phyloP scores from a whole-genome alignment of 495 filamentous ascomycete species.

The Alectoria sarmentosa region DNA sequence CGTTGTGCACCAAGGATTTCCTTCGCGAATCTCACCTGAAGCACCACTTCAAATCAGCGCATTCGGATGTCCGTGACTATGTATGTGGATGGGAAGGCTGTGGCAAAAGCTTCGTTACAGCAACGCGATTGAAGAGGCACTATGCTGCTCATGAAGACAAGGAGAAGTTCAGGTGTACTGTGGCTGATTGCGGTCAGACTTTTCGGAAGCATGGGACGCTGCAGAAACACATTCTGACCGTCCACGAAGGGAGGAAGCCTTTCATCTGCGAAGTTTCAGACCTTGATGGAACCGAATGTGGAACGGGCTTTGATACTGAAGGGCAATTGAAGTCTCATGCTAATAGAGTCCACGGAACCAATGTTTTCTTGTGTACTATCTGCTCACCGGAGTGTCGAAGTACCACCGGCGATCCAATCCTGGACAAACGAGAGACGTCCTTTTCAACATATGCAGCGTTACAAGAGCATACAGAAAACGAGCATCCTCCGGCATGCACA shows the following conservation, averaged over 20 bases:
- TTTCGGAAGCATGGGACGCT: slow-evolving; percentile 90
- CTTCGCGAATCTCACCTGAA: slow-evolving; percentile 72
- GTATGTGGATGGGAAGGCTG: slow-evolving; percentile 65
- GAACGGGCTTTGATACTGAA: slow-evolving; percentile 61
- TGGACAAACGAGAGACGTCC: background rate
- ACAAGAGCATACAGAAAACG: slow-evolving; percentile 59
- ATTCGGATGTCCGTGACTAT: slow-evolving; percentile 64
- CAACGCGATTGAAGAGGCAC: slow-evolving; percentile 64
- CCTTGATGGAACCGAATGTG: slow-evolving; percentile 53
- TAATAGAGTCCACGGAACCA: slow-evolving; percentile 58
- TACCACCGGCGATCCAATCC: background rate
- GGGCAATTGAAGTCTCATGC: slow-evolving; percentile 63
- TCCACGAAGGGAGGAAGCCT: slow-evolving; percentile 60
- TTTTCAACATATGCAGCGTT: slow-evolving; percentile 68
- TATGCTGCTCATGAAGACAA: slow-evolving; percentile 58
- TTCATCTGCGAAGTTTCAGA: slow-evolving; percentile 53
- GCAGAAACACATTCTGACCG: slow-evolving; percentile 66
- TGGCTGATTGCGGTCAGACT: slow-evolving; percentile 63
- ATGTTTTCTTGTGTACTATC: slow-evolving; percentile 64
- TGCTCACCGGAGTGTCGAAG: slow-evolving; percentile 35
- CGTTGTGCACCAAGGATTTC: slow-evolving; percentile 73
- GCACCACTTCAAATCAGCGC: slow-evolving; percentile 74
- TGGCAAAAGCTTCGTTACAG: slow-evolving; percentile 71
- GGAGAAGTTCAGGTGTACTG: slow-evolving; percentile 64
- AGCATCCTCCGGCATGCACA: slow-evolving; percentile 67